These are phyloP conservation scores for Torrubiellomyces zombiae DNA, from an alignment of 2,329 filamentous ascomycete species.

Conservation along the genomic window DNA sequence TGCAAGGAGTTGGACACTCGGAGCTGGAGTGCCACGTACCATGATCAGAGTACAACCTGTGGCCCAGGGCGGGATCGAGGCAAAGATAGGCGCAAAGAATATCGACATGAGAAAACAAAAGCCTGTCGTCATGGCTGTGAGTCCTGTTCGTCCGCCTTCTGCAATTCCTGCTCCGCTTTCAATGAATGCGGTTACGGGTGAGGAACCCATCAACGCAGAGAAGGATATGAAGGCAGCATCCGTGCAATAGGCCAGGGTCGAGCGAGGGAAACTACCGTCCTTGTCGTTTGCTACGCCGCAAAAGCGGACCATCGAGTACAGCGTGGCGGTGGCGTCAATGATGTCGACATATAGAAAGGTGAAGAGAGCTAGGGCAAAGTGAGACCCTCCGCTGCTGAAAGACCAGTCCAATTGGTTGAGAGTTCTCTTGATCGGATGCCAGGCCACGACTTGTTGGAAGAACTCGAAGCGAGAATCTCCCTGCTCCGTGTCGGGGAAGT, in stretches of 20 bases:
- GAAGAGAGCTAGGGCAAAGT: constrained; percentile 56
- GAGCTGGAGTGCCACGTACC: too few relatives aligned
- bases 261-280: constrained; percentile 72
- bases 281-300: constrained; percentile 45
- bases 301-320: constrained; percentile 72
- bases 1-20: too few relatives aligned
- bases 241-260: constrained; percentile 60
- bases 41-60: constrained; percentile 59
- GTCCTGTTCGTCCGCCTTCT: constrained; percentile 55
- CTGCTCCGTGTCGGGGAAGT: constrained; percentile 50
- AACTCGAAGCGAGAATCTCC: constrained; percentile 52
- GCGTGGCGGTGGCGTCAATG: constrained; percentile 59
- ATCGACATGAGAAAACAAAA: constrained; percentile 54
- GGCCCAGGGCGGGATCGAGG: constrained; percentile 63
- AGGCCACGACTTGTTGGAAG: constrained; percentile 56
- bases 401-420: constrained; percentile 52
- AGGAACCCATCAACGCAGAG: constrained; percentile 50
- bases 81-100: constrained; percentile 63
- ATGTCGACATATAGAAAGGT: constrained; percentile 71
- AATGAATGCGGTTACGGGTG: constrained; percentile 59
- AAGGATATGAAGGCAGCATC: constrained; percentile 58
- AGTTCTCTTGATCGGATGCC: constrained; percentile 50
- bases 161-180: constrained; percentile 62
- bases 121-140: constrained; percentile 54
- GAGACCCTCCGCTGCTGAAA: constrained; percentile 33